Conservation (phyloP, 371 early-diverging fungal genomes). For the Mortierella polycephala region DNA sequence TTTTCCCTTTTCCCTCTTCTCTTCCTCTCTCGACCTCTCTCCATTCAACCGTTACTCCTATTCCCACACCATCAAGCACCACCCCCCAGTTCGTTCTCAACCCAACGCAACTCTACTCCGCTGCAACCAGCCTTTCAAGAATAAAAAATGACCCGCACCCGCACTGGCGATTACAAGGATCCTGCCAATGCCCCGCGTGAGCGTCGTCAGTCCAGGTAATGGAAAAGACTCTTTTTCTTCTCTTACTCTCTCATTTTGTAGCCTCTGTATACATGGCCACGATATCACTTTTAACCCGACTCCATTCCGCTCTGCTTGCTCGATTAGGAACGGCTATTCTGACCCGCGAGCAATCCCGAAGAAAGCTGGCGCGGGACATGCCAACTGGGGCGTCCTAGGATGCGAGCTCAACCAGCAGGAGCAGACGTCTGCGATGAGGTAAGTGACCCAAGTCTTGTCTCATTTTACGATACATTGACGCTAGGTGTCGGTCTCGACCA, state of each 20-base stretch:
- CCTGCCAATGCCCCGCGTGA: constrained; percentile 31
- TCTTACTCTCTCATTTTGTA: not conserved
- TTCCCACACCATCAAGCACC: not conserved
- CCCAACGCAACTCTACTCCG: not conserved
- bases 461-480: not conserved
- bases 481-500: not conserved
- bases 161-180: constrained; percentile 52
- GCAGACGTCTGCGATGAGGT: constrained; percentile 23
- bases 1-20: not conserved
- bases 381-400: constrained; percentile 54
- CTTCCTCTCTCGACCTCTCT: not conserved
- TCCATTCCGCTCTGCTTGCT: not conserved
- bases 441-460: not conserved
- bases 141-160: constrained; percentile 48
- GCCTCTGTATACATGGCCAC: no score
- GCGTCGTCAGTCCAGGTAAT: constrained; percentile 43
- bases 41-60: not conserved
- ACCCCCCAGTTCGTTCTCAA: not conserved
- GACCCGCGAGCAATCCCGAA: constrained; percentile 50
- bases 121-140: not conserved
- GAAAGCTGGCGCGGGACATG: constrained; percentile 48
- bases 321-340: constrained; percentile 25
- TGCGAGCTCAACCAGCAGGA: constrained; percentile 36
- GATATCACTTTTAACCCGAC: not conserved
- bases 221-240: not conserved